Evolutionary conservation across 2,329 filamentous ascomycete genomes (phyloP).

Genomic region (Aspergillus quadricinctus): DNA sequence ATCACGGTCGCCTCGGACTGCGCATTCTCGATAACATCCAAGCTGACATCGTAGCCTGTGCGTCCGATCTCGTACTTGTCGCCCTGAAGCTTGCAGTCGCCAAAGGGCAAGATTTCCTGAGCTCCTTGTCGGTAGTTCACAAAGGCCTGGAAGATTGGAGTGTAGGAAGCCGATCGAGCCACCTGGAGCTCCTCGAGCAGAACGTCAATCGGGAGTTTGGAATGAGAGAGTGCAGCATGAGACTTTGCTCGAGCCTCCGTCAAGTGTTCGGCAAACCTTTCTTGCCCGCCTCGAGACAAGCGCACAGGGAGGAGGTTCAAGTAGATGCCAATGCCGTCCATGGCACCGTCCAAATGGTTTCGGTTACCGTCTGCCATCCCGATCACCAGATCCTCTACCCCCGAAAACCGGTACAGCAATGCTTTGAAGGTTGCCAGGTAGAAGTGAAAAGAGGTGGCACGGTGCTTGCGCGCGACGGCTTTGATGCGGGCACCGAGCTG

Average conservation of each 20-base stretch:
- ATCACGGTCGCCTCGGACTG: slow-evolving; percentile 6
- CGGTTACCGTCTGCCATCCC: not conserved
- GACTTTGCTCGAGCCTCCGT: slow-evolving; percentile 18
- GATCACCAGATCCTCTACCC: not conserved
- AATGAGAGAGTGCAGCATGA: slow-evolving; percentile 40
- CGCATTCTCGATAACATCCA: slow-evolving; percentile 37
- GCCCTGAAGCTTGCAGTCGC: slow-evolving; percentile 12
- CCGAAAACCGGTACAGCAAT: slow-evolving; percentile 31
- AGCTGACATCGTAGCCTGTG: slow-evolving; percentile 28
- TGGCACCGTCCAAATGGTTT: not conserved
- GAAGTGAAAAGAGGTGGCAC: slow-evolving; percentile 45
- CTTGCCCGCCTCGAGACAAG: not conserved
- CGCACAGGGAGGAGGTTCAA: not conserved
- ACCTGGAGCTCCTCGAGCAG: slow-evolving; percentile 44
- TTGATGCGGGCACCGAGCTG: not conserved
- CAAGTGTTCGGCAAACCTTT: slow-evolving; percentile 29
- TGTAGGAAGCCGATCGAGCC: slow-evolving; percentile 34
- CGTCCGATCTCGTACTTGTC: slow-evolving; percentile 14
- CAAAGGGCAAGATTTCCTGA: slow-evolving; percentile 23
- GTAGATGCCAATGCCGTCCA: not conserved
- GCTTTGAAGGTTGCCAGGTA: slow-evolving; percentile 41
- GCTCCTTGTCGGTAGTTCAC: slow-evolving; percentile 44
- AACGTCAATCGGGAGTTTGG: slow-evolving; percentile 47
- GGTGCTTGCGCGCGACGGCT: not conserved
- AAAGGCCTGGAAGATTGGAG: slow-evolving; percentile 49